A percentile compares a stretch with the other conserved stretches of the same genome.
phyloP scores from a whole-genome alignment of 2,329 filamentous ascomycete genomes.

The Penicillium aurantiogriseum region DNA sequence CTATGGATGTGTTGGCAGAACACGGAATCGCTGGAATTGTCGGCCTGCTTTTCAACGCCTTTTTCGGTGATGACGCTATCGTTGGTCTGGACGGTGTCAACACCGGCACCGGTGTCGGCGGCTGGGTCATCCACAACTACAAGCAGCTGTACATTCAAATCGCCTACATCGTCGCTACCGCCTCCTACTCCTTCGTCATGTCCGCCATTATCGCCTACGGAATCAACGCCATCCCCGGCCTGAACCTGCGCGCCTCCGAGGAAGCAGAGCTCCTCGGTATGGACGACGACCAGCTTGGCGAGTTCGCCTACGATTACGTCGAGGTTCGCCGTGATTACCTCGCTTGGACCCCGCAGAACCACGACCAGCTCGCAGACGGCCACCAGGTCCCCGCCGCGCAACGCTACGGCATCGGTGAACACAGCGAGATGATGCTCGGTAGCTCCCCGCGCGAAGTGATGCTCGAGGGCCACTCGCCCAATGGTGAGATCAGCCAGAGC shows the following conservation, averaged over 20 bases:
- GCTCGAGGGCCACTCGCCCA: constrained; percentile 25
- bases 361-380: constrained; percentile 47
- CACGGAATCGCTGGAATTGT: constrained; percentile 81
- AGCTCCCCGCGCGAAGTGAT: constrained; percentile 44
- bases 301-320: constrained; percentile 54
- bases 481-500: constrained; percentile 29
- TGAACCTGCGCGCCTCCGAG: constrained; percentile 65
- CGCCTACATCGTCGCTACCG: constrained; percentile 64
- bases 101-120: constrained; percentile 51
- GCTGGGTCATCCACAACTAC: constrained; percentile 70
- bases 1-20: constrained; percentile 87
- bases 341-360: constrained; percentile 50
- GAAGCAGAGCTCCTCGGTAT: constrained; percentile 68
- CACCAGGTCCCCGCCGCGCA: constrained; percentile 57
- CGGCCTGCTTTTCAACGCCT: constrained; percentile 73
- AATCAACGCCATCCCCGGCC: constrained; percentile 68
- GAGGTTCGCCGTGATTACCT: constrained; percentile 53
- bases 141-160: constrained; percentile 70
- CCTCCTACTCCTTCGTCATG: constrained; percentile 65
- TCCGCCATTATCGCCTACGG: constrained; percentile 68
- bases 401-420: constrained; percentile 59
- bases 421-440: constrained; percentile 61
- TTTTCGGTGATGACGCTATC: constrained; percentile 74
- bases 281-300: constrained; percentile 53
- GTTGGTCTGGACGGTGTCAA: constrained; percentile 69